These are phyloP conservation scores for Paracorniculantispora psalliotae DNA, from an alignment of 2,329 filamentous ascomycete genomes.

Conservation along the genomic window DNA sequence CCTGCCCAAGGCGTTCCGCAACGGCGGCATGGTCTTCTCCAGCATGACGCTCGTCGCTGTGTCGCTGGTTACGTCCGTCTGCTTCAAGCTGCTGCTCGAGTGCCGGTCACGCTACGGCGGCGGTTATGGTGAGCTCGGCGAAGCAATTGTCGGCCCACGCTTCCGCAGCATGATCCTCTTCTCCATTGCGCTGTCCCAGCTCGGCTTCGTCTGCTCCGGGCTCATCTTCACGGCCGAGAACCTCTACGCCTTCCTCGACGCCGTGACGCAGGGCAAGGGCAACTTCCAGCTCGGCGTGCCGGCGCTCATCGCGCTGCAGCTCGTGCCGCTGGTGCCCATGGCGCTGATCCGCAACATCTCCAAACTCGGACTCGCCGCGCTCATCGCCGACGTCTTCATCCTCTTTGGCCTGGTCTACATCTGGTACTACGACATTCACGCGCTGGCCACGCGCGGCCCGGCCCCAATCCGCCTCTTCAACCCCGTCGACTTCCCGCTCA, in stretches of 20 bases:
- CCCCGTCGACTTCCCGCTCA: conserved; percentile 62
- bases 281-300: conserved; percentile 48
- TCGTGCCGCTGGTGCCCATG: conserved; percentile 60
- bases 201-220: conserved; percentile 74
- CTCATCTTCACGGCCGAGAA: conserved; percentile 77
- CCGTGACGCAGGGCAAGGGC: conserved; percentile 46
- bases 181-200: conserved; percentile 68
- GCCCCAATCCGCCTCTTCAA: conserved; percentile 65
- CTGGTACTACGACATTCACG: conserved; percentile 63
- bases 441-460: conserved; percentile 51
- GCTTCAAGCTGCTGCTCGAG: conserved; percentile 66
- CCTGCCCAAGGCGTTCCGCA: conserved; percentile 71
- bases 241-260: conserved; percentile 60
- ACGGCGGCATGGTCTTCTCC: conserved; percentile 72
- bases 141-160: conserved; percentile 56
- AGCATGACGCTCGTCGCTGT: conserved; percentile 62
- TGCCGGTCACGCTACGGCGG: conserved; percentile 61
- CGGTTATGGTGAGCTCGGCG: conserved; percentile 70
- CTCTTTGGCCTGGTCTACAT: conserved; percentile 67
- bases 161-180: conserved; percentile 62
- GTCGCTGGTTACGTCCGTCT: conserved; percentile 61
- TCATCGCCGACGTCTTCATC: conserved; percentile 69
- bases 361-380: conserved; percentile 63
- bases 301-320: conserved; percentile 60
- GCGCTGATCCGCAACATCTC: conserved; percentile 70